phyloP scores from a whole-genome alignment of 2,329 filamentous ascomycete species.

The Diaporthe sp. region DNA sequence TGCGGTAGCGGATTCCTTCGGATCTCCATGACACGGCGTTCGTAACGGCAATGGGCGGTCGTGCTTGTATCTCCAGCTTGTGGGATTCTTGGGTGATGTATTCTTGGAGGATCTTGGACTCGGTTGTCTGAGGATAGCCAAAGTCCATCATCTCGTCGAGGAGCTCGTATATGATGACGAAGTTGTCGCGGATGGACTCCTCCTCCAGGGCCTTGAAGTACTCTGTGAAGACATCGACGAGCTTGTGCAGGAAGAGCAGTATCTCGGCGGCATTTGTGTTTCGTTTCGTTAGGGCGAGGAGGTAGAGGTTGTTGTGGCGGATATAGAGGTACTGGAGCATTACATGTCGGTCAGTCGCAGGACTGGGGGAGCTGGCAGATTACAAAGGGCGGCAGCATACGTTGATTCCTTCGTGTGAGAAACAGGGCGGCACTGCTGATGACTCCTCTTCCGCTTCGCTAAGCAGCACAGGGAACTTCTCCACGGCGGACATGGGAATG shows the following conservation, averaged over 20 bases:
- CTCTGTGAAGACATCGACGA: constrained; percentile 99
- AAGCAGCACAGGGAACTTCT: constrained; percentile 95
- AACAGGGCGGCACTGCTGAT: constrained; percentile 95
- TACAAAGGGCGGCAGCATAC: constrained; percentile 57
- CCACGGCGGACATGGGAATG: constrained; percentile 98
- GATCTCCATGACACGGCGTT: constrained; percentile 98
- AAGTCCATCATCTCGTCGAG: constrained; percentile 99
- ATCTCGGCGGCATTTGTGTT: constrained; percentile 99
- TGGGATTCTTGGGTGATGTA: constrained; percentile 99
- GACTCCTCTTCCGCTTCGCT: constrained; percentile 99
- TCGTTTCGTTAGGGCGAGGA: constrained; percentile 96
- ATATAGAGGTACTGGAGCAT: constrained; percentile 91
- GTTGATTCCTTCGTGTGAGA: constrained; percentile 98
- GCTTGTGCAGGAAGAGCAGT: constrained; percentile 95
- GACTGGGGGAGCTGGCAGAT: constrained; percentile 23
- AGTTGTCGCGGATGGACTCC: constrained; percentile 98
- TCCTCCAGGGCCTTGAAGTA: constrained; percentile 99
- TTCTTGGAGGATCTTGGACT: constrained; percentile 98
- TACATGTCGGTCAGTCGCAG: constrained; percentile 17
- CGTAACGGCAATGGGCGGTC: constrained; percentile 96
- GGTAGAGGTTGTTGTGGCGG: constrained; percentile 98
- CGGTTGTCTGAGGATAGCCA: constrained; percentile 97
- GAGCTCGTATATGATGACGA: constrained; percentile 98
- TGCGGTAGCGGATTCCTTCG: constrained; percentile 97
- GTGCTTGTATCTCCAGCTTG: constrained; percentile 96